Conservation (phyloP, 306 rosid genomes). For the Elaeagnus macrophylla region DNA sequence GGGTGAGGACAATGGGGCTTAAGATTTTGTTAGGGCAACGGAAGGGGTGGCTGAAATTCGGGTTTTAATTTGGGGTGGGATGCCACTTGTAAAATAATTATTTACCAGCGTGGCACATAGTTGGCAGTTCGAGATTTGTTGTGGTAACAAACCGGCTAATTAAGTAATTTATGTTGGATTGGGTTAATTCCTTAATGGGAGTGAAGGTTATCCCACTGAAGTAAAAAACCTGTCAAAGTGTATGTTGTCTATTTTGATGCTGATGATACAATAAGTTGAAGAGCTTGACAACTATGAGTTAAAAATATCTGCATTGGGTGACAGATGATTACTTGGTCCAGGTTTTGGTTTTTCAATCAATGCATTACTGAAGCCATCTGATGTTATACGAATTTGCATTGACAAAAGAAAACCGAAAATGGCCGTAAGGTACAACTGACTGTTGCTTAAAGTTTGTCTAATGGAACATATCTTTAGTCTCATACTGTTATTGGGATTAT, state of each 20-base stretch:
- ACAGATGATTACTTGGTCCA: constrained; percentile 38
- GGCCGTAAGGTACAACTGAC: constrained; percentile 74
- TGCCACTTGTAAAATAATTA: no score
- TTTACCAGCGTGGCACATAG: no score
- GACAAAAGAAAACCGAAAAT: constrained; percentile 45
- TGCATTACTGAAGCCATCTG: constrained; percentile 52
- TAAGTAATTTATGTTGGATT: no score
- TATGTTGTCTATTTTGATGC: neutral
- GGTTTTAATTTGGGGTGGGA: no score
- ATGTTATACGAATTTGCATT: constrained; percentile 58
- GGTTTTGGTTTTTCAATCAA: constrained; percentile 62
- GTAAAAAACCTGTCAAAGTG: neutral
- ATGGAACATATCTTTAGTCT: constrained; percentile 10
- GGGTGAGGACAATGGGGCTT: no score
- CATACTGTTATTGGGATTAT: constrained; percentile 1
- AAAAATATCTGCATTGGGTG: constrained; percentile 19
- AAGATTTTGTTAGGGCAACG: no score
- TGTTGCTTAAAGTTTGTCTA: constrained; percentile 2
- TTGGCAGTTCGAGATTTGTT: no score
- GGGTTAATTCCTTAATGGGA: no score
- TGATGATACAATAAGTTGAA: no score
- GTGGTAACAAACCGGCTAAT: no score
- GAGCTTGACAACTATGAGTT: neutral
- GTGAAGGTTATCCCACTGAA: no score
- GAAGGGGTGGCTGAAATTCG: no score